These are phyloP conservation scores for Crepidotus variabilis DNA, from an alignment of 768 basidiomycete genomes.

Conservation along the genomic window DNA sequence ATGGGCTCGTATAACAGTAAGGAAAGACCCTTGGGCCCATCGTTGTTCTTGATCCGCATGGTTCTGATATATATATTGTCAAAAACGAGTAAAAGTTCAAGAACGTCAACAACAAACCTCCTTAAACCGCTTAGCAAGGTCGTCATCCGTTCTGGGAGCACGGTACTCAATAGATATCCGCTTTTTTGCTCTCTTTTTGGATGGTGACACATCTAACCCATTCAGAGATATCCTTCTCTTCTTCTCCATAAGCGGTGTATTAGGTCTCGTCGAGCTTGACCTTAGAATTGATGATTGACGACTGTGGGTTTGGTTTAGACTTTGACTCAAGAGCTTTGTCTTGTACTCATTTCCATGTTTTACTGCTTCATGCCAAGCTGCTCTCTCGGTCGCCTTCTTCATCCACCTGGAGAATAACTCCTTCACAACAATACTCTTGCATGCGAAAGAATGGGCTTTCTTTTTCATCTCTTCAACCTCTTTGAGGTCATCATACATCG, in stretches of 20 bases:
- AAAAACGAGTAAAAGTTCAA: slow-evolving; percentile 7
- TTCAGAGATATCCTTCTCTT: slow-evolving; percentile 28
- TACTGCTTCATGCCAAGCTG: slow-evolving; percentile 61
- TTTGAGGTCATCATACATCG: slow-evolving; percentile 27
- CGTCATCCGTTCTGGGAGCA: slow-evolving; percentile 58
- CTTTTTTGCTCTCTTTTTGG: slow-evolving; percentile 37
- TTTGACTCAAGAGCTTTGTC: slow-evolving; percentile 35
- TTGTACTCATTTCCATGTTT: slow-evolving; percentile 59
- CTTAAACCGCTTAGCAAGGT: slow-evolving; percentile 60
- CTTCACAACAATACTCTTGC: slow-evolving; percentile 36
- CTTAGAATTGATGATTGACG: slow-evolving; percentile 10
- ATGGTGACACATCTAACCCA: slow-evolving; percentile 16
- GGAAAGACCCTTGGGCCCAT: slow-evolving; percentile 75
- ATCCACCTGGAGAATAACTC: slow-evolving; percentile 44
- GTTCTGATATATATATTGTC: slow-evolving; percentile 42
- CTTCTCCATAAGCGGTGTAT: slow-evolving; percentile 21
- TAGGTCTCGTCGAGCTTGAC: slow-evolving; percentile 6
- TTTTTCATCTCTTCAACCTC: slow-evolving; percentile 35
- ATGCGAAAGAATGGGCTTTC: slow-evolving; percentile 39
- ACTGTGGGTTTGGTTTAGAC: slow-evolving; percentile 10
- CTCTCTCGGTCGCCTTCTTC: slow-evolving; percentile 38
- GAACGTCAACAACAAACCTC: slow-evolving; percentile 44
- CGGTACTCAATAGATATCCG: slow-evolving; percentile 43
- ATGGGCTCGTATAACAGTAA: slow-evolving; percentile 39
- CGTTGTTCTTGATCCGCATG: slow-evolving; percentile 66